phyloP scores from a whole-genome alignment of 2,329 filamentous ascomycete species.

The Sclerotinia borealis region DNA sequence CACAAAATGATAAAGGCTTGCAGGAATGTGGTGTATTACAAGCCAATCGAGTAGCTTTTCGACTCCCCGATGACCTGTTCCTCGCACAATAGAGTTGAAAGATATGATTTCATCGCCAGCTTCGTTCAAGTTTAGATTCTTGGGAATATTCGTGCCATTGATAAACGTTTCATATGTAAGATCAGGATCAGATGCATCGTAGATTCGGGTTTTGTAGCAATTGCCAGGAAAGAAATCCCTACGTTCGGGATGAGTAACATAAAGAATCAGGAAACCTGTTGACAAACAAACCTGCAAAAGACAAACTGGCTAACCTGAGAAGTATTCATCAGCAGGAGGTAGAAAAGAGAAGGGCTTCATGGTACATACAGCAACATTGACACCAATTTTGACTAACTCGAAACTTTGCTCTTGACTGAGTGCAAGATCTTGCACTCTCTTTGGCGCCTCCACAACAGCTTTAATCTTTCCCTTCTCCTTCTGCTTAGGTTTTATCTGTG shows the following conservation, averaged over 20 bases:
- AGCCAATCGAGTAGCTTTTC: conserved; percentile 27
- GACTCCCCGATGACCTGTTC: conserved; percentile 11
- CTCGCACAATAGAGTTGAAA: conserved; percentile 7
- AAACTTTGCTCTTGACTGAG: conserved; percentile 16
- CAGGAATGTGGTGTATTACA: conserved; percentile 12
- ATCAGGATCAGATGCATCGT: not conserved
- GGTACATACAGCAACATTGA: conserved; percentile 17
- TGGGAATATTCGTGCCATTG: not conserved
- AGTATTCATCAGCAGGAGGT: not conserved
- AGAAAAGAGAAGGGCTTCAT: not conserved
- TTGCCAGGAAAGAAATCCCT: not conserved
- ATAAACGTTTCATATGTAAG: not conserved
- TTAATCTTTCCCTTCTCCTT: not conserved
- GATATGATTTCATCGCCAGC: not conserved
- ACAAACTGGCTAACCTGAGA: conserved; percentile 18
- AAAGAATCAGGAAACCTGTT: too few relatives aligned
- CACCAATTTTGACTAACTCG: conserved; percentile 16
- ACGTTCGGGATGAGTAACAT: not conserved
- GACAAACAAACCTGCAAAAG: conserved; percentile 11
- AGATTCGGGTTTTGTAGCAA: conserved; percentile 5
- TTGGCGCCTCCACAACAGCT: not conserved
- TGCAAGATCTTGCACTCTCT: not conserved
- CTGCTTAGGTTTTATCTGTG: not conserved
- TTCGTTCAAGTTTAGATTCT: not conserved
- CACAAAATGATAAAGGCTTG: not conserved